A percentile compares a stretch with the other conserved stretches of the same genome.
phyloP scores from a whole-genome alignment of 1,284 basidiomycete genomes.

The Irpex rosettiformis region DNA sequence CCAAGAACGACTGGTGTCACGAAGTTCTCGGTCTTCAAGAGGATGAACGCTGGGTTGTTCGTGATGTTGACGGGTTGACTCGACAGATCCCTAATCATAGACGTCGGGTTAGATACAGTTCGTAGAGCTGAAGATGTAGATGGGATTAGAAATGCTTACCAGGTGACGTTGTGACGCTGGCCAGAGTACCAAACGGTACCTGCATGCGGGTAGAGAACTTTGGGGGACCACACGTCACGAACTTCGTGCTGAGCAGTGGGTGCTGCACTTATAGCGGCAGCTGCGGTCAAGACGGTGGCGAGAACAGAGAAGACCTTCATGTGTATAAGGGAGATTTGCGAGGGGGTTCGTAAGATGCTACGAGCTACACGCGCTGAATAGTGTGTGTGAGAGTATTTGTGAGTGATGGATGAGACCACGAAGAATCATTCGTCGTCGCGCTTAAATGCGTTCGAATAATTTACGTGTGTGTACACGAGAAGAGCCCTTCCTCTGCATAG shows the following conservation, averaged over 20 bases:
- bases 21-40: slow-evolving; percentile 5
- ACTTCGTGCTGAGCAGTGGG: background rate
- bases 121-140: background rate
- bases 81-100: slow-evolving; percentile 33
- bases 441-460: background rate
- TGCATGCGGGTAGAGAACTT: slow-evolving; percentile 13
- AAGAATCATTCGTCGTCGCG: background rate
- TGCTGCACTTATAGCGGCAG: slow-evolving; percentile 1
- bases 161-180: slow-evolving; percentile 17
- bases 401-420: background rate
- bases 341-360: background rate
- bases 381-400: background rate
- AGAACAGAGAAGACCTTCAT: slow-evolving; percentile 9
- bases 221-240: slow-evolving; percentile 13
- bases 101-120: background rate
- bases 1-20: slow-evolving; percentile 33
- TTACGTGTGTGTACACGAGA: background rate
- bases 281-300: slow-evolving; percentile 1
- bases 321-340: background rate
- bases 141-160: slow-evolving; percentile 10
- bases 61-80: slow-evolving; percentile 40
- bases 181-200: slow-evolving; percentile 15
- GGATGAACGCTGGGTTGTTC: slow-evolving; percentile 27
- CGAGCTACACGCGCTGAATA: background rate
- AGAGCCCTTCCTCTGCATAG: background rate